These are phyloP conservation scores for Lichtheimia ramosa DNA, from an alignment of 371 early-diverging fungal genomes.

Conservation along the genomic window DNA sequence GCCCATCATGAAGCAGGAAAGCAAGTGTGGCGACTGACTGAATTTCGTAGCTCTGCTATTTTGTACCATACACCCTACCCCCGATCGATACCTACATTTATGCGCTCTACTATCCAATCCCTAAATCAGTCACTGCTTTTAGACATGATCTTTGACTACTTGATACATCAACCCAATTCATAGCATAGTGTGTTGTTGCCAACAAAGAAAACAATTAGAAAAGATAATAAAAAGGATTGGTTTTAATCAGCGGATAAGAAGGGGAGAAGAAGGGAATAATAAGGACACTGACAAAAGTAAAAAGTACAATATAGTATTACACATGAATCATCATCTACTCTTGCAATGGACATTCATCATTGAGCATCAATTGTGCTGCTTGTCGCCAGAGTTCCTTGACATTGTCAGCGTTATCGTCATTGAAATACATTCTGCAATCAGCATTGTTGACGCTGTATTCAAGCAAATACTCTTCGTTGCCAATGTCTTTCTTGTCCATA, in stretches of 20 bases:
- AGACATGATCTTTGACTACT: no score
- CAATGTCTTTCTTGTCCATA: constrained; percentile 13
- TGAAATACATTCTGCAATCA: constrained; percentile 47
- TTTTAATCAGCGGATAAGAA: not conserved
- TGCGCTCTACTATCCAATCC: no score
- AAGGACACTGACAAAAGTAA: not conserved
- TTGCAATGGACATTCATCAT: constrained; percentile 38
- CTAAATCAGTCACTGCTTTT: no score
- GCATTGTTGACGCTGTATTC: constrained; percentile 52
- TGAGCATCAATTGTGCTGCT: constrained; percentile 34
- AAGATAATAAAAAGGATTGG: no score
- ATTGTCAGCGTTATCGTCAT: constrained; percentile 45
- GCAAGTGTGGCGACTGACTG: no score
- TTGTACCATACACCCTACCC: no score
- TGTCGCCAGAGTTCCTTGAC: constrained; percentile 44
- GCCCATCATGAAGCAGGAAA: constrained; percentile 11
- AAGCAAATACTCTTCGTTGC: constrained; percentile 32
- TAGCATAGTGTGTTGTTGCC: no score
- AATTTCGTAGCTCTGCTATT: no score
- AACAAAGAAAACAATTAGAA: no score
- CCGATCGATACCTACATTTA: no score
- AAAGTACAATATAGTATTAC: not conserved
- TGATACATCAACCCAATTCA: no score
- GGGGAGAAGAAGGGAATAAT: not conserved
- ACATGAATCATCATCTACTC: not conserved